Conservation (phyloP, 768 basidiomycete genomes). For the Psilocybe tampanensis region DNA sequence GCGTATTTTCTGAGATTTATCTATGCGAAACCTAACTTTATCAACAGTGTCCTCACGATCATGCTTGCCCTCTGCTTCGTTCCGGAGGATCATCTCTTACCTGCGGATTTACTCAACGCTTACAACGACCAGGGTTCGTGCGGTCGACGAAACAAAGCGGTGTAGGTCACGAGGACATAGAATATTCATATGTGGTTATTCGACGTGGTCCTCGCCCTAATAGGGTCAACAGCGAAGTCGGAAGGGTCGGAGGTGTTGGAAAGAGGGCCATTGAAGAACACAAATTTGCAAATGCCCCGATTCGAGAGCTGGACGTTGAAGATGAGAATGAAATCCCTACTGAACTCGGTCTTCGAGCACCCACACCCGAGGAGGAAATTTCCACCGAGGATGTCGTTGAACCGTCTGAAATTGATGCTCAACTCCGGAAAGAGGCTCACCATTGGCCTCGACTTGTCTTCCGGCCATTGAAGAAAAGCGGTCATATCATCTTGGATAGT, state of each 20-base stretch:
- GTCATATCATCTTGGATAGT: slow-evolving; percentile 89
- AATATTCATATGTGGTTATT: slow-evolving; percentile 90
- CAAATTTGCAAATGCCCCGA: slow-evolving; percentile 23
- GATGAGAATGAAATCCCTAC: slow-evolving; percentile 27
- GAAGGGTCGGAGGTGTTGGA: slow-evolving; percentile 58
- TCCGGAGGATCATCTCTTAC: slow-evolving; percentile 53
- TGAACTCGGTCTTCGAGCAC: slow-evolving; percentile 2
- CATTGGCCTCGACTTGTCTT: slow-evolving; percentile 91
- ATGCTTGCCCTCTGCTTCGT: slow-evolving; percentile 73
- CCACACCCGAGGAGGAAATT: slow-evolving; percentile 1
- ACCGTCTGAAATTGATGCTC: slow-evolving; percentile 45
- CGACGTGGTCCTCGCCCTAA: slow-evolving; percentile 74
- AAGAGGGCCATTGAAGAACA: slow-evolving; percentile 42
- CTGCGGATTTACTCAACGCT: slow-evolving; percentile 86
- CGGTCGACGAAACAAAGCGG: slow-evolving; percentile 87
- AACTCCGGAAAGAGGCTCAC: slow-evolving; percentile 75
- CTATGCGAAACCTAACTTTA: slow-evolving; percentile 3
- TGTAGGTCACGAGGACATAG: slow-evolving; percentile 82
- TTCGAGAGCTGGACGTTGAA: slow-evolving; percentile 46
- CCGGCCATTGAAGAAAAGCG: slow-evolving; percentile 89
- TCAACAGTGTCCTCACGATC: slow-evolving; percentile 87
- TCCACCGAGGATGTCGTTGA: slow-evolving; percentile 12
- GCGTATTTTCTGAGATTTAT: slow-evolving; percentile 27
- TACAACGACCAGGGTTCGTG: slow-evolving; percentile 85
- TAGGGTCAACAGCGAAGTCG: slow-evolving; percentile 37